Evolutionary conservation across 768 basidiomycete species (phyloP), one percentile per base, ranked within the genome.

Genomic region (Fistulinella prunicolor): DNA sequence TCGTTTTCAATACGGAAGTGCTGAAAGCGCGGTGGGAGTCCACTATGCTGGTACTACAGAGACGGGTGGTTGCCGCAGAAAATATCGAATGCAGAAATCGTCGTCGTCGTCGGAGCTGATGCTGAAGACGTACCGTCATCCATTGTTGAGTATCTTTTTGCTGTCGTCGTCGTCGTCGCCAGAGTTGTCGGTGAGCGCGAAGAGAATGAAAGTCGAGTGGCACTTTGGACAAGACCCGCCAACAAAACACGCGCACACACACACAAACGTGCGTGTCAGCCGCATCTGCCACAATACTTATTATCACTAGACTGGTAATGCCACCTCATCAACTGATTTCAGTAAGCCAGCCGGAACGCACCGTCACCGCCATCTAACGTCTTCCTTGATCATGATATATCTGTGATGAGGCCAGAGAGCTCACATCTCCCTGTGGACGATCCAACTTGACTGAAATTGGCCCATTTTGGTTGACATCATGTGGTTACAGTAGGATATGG

Each of bases 121-220:
- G 84, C 76, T 85, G 85, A 77, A 66, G 73, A 86, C 85, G 85
- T 86, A 86, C 85, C 85, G 82, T 86, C 76, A 77, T 76, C 75
- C 75, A 76, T 76, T 61, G 66, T 68, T 73, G 73, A 57, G 41
- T 58, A 44, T 47, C 50, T 63, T 67, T 21, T 60, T 60, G 66
- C 26, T 51, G 64, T 43, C 42, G 52, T 47, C 43, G 56, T 51
- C 41, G 57, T 47, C 41, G 59, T 51, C 26, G 54, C 21, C 44
- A 10, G 5, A 5, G 57, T 43, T 30, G 54, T 50, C 35, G 42
- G 26, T 19, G 44, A 50, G 29, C 20, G 38, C 20, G 13, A 38
- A 49, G 24, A 42, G 20, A 38, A 38, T 6, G 26, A 44, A 30
- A 21, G 36, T 0, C 16, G 9, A 16, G 13, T 13, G 35, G 24